A percentile compares a stretch with the other conserved stretches of the same genome.
These are phyloP conservation scores for Harringtonia aguacate DNA, from an alignment of 2,329 filamentous ascomycete species.

Conservation along the genomic window DNA sequence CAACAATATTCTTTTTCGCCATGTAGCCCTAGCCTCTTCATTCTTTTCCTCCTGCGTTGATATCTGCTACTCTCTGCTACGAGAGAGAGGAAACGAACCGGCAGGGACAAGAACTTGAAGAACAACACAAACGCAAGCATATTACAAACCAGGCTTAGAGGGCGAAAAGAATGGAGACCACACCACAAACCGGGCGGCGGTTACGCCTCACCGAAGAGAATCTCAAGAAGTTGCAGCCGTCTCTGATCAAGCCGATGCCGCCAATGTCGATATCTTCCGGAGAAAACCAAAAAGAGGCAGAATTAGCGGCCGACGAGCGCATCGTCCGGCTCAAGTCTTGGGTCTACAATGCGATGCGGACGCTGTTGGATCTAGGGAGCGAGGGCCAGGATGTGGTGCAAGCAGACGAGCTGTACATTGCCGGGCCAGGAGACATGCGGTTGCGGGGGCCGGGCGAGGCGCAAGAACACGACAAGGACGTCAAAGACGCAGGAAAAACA, in stretches of 20 bases:
- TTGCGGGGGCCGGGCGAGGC: background rate
- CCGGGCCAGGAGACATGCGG: conserved; percentile 8
- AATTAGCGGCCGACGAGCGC: background rate
- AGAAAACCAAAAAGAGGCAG: background rate
- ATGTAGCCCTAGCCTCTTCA: too few relatives aligned
- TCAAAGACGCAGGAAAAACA: background rate
- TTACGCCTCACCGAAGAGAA: conserved; percentile 7
- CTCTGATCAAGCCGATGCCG: conserved; percentile 7
- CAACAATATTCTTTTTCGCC: too few relatives aligned
- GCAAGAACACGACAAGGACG: background rate
- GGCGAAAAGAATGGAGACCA: background rate
- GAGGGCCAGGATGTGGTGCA: conserved; percentile 4
- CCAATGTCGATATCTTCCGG: conserved; percentile 8
- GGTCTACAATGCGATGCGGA: conserved; percentile 8
- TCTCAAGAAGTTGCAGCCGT: conserved; percentile 6
- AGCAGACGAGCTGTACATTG: conserved; percentile 7
- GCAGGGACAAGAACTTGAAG: too few relatives aligned
- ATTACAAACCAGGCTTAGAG: background rate
- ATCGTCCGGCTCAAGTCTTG: conserved; percentile 4
- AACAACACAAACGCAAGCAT: background rate
- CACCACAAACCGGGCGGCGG: background rate
- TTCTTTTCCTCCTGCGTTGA: too few relatives aligned
- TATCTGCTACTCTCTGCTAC: too few relatives aligned
- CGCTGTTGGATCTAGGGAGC: conserved; percentile 3
- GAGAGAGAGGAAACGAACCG: too few relatives aligned